Evolutionary conservation across 495 filamentous ascomycete species (phyloP).

Genomic region (Neurospora cerealis): DNA sequence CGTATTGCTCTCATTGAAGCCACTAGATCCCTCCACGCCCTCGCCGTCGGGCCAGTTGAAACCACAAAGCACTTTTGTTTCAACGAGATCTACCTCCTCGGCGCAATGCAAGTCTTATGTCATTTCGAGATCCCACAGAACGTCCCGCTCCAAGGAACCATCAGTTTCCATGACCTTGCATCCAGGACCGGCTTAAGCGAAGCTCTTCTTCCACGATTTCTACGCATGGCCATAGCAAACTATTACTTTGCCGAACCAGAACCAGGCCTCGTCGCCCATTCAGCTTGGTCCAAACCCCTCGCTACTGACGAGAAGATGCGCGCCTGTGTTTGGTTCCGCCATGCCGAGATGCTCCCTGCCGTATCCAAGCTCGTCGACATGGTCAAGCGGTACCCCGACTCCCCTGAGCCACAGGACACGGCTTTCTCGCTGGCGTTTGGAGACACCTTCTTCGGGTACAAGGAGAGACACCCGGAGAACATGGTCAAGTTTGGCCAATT

Average conservation of each 20-base stretch:
- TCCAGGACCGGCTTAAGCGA: conserved; percentile 13
- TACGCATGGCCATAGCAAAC: conserved; percentile 28
- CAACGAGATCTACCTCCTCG: conserved; percentile 7
- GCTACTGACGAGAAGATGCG: conserved; percentile 12
- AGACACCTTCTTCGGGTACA: conserved; percentile 13
- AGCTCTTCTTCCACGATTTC: conserved; percentile 17
- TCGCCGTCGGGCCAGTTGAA: conserved; percentile 9
- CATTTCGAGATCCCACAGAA: conserved; percentile 21
- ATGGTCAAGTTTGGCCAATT: conserved; percentile 11
- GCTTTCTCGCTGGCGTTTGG: conserved; percentile 25
- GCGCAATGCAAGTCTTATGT: conserved; percentile 10
- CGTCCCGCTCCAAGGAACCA: conserved; percentile 18
- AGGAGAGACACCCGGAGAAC: conserved; percentile 9
- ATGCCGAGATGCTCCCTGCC: conserved; percentile 58
- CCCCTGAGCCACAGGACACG: conserved; percentile 13
- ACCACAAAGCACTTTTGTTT: conserved; percentile 6
- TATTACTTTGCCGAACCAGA: conserved; percentile 22
- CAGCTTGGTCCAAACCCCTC: conserved; percentile 17
- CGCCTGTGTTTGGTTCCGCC: conserved; percentile 10
- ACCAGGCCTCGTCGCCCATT: conserved; percentile 23
- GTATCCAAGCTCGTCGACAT: conserved; percentile 70
- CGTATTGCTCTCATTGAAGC: conserved; percentile 7
- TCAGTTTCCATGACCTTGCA: conserved; percentile 17
- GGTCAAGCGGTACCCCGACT: conserved; percentile 33
- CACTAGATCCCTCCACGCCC: conserved; percentile 8